Conservation (phyloP, 2,329 filamentous ascomycete species). For the Thermothelomyces thermophilus region DNA sequence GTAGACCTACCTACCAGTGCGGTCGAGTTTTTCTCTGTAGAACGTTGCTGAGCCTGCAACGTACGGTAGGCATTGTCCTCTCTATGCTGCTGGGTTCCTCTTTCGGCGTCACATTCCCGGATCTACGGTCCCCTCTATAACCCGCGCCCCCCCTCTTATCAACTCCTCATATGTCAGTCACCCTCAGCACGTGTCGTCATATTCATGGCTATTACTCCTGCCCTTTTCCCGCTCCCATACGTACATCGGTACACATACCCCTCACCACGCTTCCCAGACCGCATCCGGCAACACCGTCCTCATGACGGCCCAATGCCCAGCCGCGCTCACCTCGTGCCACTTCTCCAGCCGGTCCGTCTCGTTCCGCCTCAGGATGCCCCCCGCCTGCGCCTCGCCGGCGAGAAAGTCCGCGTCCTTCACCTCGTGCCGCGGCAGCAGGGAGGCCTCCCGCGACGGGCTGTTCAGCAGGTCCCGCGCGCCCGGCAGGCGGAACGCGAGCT, state of each 20-base stretch:
- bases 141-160: too few species aligned
- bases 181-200: too few species aligned
- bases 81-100: too few species aligned
- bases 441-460: slow-evolving; percentile 62
- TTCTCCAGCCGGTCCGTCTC: slow-evolving; percentile 60
- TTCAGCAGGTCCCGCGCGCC: slow-evolving; percentile 60
- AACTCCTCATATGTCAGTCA: too few species aligned
- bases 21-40: too few species aligned
- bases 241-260: not conserved
- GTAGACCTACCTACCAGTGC: too few species aligned
- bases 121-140: too few species aligned
- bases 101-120: too few species aligned
- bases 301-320: slow-evolving; percentile 91
- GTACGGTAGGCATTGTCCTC: too few species aligned
- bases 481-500: slow-evolving; percentile 61
- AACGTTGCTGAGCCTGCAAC: too few species aligned
- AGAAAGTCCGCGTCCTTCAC: slow-evolving; percentile 48
- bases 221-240: not conserved
- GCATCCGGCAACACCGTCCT: slow-evolving; percentile 66
- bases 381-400: slow-evolving; percentile 32
- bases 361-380: slow-evolving; percentile 52
- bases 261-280: slow-evolving; percentile 85
- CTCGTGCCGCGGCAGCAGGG: slow-evolving; percentile 67
- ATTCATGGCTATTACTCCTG: not conserved
- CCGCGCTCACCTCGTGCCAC: slow-evolving; percentile 69